phyloP scores from a whole-genome alignment of 106 monocot species.

The Agapanthus africanus region DNA sequence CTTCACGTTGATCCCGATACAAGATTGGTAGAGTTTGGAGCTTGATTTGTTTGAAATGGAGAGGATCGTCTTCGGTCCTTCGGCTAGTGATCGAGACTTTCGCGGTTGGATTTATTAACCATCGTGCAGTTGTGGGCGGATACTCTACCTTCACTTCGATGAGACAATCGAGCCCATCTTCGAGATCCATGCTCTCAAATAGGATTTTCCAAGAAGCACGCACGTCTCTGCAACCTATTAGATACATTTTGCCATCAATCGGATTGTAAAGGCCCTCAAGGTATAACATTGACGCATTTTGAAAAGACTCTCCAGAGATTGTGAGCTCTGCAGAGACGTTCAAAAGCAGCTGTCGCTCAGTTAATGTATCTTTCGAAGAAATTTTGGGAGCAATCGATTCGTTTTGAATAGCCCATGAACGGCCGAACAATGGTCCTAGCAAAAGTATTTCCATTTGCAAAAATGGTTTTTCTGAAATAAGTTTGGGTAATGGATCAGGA shows the following conservation, averaged over 20 bases:
- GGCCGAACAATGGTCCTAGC: slow-evolving; percentile 31
- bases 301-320: slow-evolving; percentile 24
- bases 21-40: slow-evolving; percentile 59
- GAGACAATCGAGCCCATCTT: slow-evolving; percentile 50
- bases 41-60: slow-evolving; percentile 39
- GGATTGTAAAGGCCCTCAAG: slow-evolving; percentile 67
- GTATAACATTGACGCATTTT: slow-evolving; percentile 33
- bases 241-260: slow-evolving; percentile 55
- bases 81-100: slow-evolving; percentile 42
- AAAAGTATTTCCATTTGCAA: slow-evolving; percentile 40
- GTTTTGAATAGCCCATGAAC: slow-evolving; percentile 9
- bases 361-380: slow-evolving; percentile 9
- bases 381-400: neutral
- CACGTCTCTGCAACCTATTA: slow-evolving; percentile 52
- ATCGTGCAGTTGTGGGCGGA: slow-evolving; percentile 56
- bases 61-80: slow-evolving; percentile 47
- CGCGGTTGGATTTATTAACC: slow-evolving; percentile 49
- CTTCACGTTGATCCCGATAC: slow-evolving; percentile 37
- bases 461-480: slow-evolving; percentile 8
- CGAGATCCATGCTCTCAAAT: slow-evolving; percentile 38
- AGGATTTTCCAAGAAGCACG: slow-evolving; percentile 44
- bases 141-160: slow-evolving; percentile 59
- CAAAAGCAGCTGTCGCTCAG: slow-evolving; percentile 31
- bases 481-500: slow-evolving; percentile 26
- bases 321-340: slow-evolving; percentile 53